Base-by-base conservation (phyloP, 1,284 basidiomycete species). In the Ceratobasidium sp. region DNA sequence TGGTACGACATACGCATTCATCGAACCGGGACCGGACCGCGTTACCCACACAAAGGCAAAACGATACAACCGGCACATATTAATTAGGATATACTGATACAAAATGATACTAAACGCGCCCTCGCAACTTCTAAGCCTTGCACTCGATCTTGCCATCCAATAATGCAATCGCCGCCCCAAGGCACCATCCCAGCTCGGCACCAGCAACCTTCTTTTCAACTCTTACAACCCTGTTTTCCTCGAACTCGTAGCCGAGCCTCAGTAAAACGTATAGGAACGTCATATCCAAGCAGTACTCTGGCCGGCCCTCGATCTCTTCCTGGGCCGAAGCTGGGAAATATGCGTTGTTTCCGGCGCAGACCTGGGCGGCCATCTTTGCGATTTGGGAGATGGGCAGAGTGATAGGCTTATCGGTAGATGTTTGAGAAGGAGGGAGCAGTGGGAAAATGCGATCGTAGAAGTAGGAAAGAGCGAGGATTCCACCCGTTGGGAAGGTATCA, bases 371-470 rank as follows among this genome's bases (percentile, higher is more conserved):
- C 61, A 95, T 88, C 0, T 86, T 83, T 5, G 90, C 90, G 82
- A 98, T 87, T 15, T 90, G 88, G 58, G 89, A 86, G 42, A 97
- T 88, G 0, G 89, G 89, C 78, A 95, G 86, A 33, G 76, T 77
- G 76, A 67, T 71, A 78, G 79, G 78, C 83, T 0, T 84, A 79
- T 61, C 81, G 82, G 4, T 60, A 71, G 9, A 78, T 72, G 18
- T 78, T 79, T 55, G 44, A 58, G 79, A 83, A 15, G 82, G 84
- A 66, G 87, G 86, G 60, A 97, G 89, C 79, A 99, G 91, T 0
- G 97, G 97, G 55, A 89, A 87, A 79, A 98, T 89, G 55, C 98
- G 94, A 88, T 99, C 97, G 87, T 96, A 98, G 87, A 99, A 99
- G 89, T 99, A 99, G 40, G 97, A 98, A 0, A 98, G 89, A 10